Evolutionary conservation across 2,329 filamentous ascomycete genomes (phyloP).

Genomic region (Cordyceps farinosa): DNA sequence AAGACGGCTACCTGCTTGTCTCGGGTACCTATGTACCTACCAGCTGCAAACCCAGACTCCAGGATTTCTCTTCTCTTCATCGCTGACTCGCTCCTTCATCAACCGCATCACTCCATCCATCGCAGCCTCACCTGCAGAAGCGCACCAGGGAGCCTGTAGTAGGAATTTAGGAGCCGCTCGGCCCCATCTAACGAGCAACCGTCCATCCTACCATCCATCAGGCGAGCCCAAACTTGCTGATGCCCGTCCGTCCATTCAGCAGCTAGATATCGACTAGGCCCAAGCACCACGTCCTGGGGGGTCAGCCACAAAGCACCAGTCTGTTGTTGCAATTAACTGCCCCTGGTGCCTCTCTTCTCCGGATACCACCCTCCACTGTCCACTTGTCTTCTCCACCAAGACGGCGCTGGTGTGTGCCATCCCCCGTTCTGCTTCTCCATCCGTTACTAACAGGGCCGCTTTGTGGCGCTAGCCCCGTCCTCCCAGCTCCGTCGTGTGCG

Average conservation of each 20-base stretch:
- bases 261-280: conserved; percentile 1
- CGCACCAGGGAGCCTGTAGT: neutral
- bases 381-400: conserved; percentile 13
- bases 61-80: neutral
- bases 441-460: conserved; percentile 13
- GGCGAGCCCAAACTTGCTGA: neutral
- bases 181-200: conserved; percentile 17
- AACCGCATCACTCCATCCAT: conserved; percentile 3
- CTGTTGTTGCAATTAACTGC: conserved; percentile 15
- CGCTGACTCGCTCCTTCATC: conserved; percentile 3
- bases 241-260: conserved; percentile 11
- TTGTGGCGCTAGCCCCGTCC: conserved; percentile 14
- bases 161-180: neutral
- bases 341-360: conserved; percentile 15
- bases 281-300: neutral
- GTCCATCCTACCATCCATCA: conserved; percentile 18
- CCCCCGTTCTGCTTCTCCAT: conserved; percentile 8
- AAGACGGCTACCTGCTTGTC: neutral
- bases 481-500: conserved; percentile 10
- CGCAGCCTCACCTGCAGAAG: conserved; percentile 15
- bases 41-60: too few species aligned
- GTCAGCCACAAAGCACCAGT: conserved; percentile 14
- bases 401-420: conserved; percentile 15
- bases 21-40: too few species aligned
- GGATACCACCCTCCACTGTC: conserved; percentile 19